A percentile compares a stretch with the other conserved stretches of the same genome.
Evolutionary conservation across 176 grass and related monocot genomes (phyloP).

Genomic region (Stipa capillata): DNA sequence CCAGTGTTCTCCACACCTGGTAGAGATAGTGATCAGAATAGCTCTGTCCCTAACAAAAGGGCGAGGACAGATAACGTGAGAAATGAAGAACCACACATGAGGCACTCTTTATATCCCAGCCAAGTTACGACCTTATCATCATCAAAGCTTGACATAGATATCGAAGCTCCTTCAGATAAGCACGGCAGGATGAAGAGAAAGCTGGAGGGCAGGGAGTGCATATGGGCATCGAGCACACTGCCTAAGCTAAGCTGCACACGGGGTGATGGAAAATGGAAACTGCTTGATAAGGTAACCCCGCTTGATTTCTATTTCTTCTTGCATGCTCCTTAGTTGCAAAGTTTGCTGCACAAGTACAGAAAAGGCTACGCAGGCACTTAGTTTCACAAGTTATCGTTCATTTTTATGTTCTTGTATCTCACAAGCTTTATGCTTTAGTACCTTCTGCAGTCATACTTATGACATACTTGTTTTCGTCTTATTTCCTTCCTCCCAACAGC

Average conservation of each 20-base stretch:
- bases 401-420: neutral
- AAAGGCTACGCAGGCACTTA: neutral
- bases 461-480: neutral
- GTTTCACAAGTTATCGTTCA: neutral
- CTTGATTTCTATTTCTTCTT: neutral
- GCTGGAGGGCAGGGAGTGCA: neutral
- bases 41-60: neutral
- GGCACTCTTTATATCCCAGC: neutral
- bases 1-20: neutral
- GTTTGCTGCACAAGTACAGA: neutral
- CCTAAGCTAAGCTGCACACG: neutral
- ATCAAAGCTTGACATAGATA: neutral
- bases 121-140: neutral
- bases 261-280: neutral
- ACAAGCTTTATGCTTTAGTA: neutral
- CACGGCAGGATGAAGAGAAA: neutral
- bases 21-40: neutral
- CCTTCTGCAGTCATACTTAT: neutral
- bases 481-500: neutral
- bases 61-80: neutral
- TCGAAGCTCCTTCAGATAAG: neutral
- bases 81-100: neutral
- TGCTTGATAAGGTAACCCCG: conserved; percentile 4
- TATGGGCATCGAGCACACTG: neutral
- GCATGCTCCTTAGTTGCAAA: neutral